Percentiles rank a stretch among this genome's conserved stretches.
Evolutionary conservation across 2,329 filamentous ascomycete genomes (phyloP).

Genomic region (Leptodontidium sp.): DNA sequence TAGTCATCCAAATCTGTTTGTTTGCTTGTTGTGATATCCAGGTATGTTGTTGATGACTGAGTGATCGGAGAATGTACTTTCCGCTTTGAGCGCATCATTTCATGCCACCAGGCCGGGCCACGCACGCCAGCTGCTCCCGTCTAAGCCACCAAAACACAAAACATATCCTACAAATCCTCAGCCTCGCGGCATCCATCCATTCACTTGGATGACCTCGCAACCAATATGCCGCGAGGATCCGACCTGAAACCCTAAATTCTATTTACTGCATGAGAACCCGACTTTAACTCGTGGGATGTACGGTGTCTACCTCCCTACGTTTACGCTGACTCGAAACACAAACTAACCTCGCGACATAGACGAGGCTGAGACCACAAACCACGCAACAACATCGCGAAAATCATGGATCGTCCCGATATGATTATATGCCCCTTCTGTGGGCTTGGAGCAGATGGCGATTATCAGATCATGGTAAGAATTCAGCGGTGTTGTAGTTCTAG

Average conservation of each 20-base stretch:
- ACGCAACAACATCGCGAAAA: constrained; percentile 8
- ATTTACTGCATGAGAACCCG: too few relatives aligned
- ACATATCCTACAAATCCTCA: neutral
- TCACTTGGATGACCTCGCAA: neutral
- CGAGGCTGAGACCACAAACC: constrained; percentile 23
- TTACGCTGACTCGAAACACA: neutral
- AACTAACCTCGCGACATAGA: constrained; percentile 16
- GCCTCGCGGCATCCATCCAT: neutral
- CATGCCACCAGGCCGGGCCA: neutral
- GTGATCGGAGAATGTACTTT: constrained; percentile 16
- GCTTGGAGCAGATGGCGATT: constrained; percentile 47
- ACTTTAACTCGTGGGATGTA: neutral
- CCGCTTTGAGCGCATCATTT: constrained; percentile 20
- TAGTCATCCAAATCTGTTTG: neutral
- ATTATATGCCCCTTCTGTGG: constrained; percentile 53
- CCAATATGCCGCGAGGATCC: constrained; percentile 1
- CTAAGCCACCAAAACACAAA: constrained; percentile 20
- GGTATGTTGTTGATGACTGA: neutral
- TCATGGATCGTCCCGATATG: constrained; percentile 34
- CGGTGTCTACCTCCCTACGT: neutral
- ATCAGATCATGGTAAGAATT: constrained; percentile 50
- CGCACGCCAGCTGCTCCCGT: constrained; percentile 20
- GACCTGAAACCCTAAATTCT: neutral
- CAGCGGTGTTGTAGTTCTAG: neutral
- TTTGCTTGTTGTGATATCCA: neutral